phyloP scores from a whole-genome alignment of 192 early-diverging fungal genomes.

The Umbelopsis ramanniana region DNA sequence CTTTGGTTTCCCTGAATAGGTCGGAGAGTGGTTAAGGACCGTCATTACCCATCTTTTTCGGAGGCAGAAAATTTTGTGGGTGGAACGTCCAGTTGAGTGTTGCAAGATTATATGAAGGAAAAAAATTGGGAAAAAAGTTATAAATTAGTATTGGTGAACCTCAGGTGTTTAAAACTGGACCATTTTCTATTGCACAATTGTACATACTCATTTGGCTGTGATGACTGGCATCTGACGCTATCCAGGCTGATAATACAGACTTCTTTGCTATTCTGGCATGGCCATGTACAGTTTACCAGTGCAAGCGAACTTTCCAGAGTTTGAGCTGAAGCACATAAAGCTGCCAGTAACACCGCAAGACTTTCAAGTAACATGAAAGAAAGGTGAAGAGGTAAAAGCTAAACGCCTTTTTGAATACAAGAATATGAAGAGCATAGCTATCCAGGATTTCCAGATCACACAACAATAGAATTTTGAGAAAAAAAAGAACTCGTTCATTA shows the following conservation, averaged over 20 bases:
- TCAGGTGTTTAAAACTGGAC: not conserved
- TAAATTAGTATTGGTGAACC: not conserved
- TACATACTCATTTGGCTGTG: not conserved
- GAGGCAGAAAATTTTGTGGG: too few species aligned
- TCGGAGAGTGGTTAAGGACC: slow-evolving; percentile 15
- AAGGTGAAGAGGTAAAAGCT: not conserved
- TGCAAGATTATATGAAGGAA: not conserved
- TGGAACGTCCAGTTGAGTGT: not conserved
- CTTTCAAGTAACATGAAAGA: slow-evolving; percentile 4
- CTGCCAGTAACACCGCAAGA: not conserved
- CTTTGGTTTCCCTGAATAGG: not conserved
- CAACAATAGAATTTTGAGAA: slow-evolving; percentile 20
- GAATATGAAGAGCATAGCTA: slow-evolving; percentile 15
- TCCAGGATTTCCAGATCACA: slow-evolving; percentile 15
- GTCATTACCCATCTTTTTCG: slow-evolving; percentile 20
- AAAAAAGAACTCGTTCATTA: not conserved
- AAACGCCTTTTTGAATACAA: slow-evolving; percentile 11
- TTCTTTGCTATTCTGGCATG: slow-evolving; percentile 11
- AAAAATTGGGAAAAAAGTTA: not conserved
- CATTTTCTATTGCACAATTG: not conserved
- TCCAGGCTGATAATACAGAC: not conserved
- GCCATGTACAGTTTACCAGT: slow-evolving; percentile 29
- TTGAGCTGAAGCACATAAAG: slow-evolving; percentile 1
- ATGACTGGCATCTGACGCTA: slow-evolving; percentile 4
- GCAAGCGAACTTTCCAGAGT: not conserved